Base-by-base conservation (phyloP, 108 stramenopile genomes). In the Nitzschia sp. region DNA sequence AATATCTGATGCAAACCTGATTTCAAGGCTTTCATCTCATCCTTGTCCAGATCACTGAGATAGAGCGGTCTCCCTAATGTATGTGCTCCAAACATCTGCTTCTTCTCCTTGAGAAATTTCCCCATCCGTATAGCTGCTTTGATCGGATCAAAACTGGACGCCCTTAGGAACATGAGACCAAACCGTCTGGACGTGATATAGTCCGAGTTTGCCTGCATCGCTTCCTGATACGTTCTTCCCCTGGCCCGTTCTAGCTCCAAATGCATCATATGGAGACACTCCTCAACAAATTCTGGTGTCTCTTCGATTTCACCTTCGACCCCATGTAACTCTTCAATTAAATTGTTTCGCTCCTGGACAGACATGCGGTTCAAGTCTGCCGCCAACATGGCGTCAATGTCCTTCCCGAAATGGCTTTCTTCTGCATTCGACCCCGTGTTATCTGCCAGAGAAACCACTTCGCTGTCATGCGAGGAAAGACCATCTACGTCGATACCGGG, bases 101-200 rank as follows among this genome's bases (percentile, higher is more conserved):
- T 15, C 38, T 69, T 69, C 17, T 59, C 48, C 7, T 57, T 10
- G 57, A 69, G 38, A 40, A 58, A 69, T 39, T 20, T 42, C 9
- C 58, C 17, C 46, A 58, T 58, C 10, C 54, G 69, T 0, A 37
- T 0, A 6, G 54, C 57, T 1, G 69, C 69, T 0, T 59, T 58
- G 17, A 15, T n/a, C 7, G n/a, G 19, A 26, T 69, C 57, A 34
- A 48, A 59, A 12, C 50, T n/a, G 29, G 53, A 29, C 10, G 44
- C 42, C 17, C 69, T 24, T 34, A 69, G 55, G 46, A 69, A 69
- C 57, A 41, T 69, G 3, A 69, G 8, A 54, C 69, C 48, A 59
- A 69, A 69, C 14, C 12, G n/a, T 3, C 2, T n/a, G 26, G 15
- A 25, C 8, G 26, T 26, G 26, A 59, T 26, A 59, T 40, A 59